These are phyloP conservation scores for Phylloporus rhodoxanthus DNA, from an alignment of 768 basidiomycete species.

Conservation along the genomic window DNA sequence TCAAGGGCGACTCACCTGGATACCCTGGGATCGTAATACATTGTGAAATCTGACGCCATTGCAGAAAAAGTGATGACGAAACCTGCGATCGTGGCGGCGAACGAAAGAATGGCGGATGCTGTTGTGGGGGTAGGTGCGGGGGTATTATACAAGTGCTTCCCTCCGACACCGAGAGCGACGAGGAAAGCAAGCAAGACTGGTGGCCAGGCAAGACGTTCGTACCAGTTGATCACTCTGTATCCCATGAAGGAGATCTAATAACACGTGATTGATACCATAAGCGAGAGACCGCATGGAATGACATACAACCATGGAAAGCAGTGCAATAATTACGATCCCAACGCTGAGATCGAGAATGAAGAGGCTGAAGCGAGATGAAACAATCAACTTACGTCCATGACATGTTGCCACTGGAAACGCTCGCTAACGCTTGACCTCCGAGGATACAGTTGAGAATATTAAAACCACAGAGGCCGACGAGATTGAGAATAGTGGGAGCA, in stretches of 20 bases:
- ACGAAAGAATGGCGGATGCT: slow-evolving; percentile 51
- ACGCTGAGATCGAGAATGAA: slow-evolving; percentile 40
- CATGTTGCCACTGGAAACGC: slow-evolving; percentile 45
- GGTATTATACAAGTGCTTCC: slow-evolving; percentile 54
- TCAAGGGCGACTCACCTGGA: slow-evolving; percentile 41
- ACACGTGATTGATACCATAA: neutral
- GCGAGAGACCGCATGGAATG: neutral
- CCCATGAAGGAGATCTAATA: slow-evolving; percentile 60
- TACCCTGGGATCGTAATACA: slow-evolving; percentile 55
- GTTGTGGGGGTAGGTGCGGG: slow-evolving; percentile 48
- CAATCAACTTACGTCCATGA: slow-evolving; percentile 41
- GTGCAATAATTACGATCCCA: slow-evolving; percentile 73
- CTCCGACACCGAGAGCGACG: slow-evolving; percentile 67
- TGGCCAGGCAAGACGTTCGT: slow-evolving; percentile 71
- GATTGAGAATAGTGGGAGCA: slow-evolving; percentile 50
- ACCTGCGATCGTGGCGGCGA: slow-evolving; percentile 65
- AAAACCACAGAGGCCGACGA: slow-evolving; percentile 57
- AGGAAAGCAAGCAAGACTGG: slow-evolving; percentile 71
- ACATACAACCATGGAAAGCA: slow-evolving; percentile 58
- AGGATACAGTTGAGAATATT: slow-evolving; percentile 62
- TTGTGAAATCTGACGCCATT: slow-evolving; percentile 69
- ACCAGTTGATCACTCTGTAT: slow-evolving; percentile 60
- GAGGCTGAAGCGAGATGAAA: slow-evolving; percentile 1
- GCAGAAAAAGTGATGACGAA: slow-evolving; percentile 62
- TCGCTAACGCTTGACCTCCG: slow-evolving; percentile 61